Percentiles rank a stretch among this genome's conserved stretches.
phyloP scores from a whole-genome alignment of 192 early-diverging fungal genomes.

The Rhizophagus sp. region DNA sequence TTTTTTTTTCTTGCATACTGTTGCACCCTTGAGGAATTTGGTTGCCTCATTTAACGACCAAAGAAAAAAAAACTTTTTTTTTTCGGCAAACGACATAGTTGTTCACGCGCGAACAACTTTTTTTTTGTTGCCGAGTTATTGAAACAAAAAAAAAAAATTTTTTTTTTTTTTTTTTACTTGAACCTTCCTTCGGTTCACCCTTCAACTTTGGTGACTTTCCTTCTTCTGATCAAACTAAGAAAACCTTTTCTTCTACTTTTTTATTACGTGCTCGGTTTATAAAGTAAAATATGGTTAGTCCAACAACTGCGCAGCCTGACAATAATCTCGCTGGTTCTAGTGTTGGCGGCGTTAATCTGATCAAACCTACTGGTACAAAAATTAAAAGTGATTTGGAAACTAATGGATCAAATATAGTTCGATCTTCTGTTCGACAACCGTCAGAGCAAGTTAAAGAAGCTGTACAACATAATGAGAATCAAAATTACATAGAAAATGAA shows the following conservation, averaged over 20 bases:
- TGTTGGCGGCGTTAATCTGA: conserved; percentile 20
- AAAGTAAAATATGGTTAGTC: conserved; percentile 28
- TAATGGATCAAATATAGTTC: conserved; percentile 1
- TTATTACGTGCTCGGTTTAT: not conserved
- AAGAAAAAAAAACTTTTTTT: not conserved
- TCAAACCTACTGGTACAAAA: conserved; percentile 20
- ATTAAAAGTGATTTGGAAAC: not conserved
- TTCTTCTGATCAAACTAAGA: not conserved
- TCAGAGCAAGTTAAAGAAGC: not conserved
- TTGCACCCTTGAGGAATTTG: conserved; percentile 9
- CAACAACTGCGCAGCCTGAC: conserved; percentile 29
- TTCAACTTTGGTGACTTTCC: not conserved
- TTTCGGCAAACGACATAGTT: not conserved
- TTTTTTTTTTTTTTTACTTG: not conserved
- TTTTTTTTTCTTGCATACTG: conserved; percentile 21
- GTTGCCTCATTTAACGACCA: conserved; percentile 13
- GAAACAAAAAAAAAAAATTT: too few relatives aligned
- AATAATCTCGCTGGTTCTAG: not conserved
- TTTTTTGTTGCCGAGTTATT: too few relatives aligned
- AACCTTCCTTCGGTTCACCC: not conserved
- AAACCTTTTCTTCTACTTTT: not conserved
- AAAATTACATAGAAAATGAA: not conserved
- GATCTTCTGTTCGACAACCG: not conserved
- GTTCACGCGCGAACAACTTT: too few relatives aligned
- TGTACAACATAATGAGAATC: not conserved